phyloP scores from a whole-genome alignment of 1,284 basidiomycete genomes.

The Cryptococcus wingfieldii region DNA sequence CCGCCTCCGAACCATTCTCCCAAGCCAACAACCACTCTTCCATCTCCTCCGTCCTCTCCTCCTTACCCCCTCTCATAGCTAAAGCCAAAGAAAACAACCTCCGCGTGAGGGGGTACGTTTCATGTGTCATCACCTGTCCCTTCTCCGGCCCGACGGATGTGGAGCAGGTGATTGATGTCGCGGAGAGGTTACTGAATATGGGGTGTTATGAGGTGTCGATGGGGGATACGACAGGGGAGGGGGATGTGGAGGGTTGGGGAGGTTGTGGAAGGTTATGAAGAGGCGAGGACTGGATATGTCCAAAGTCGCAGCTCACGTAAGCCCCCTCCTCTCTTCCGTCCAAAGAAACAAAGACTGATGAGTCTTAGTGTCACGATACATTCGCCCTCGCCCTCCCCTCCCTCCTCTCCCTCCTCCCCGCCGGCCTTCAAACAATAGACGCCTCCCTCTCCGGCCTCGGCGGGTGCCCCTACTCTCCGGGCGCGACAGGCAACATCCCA shows the following conservation, averaged over 20 bases:
- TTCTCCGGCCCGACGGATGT: slow-evolving; percentile 71
- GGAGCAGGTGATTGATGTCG: slow-evolving; percentile 63
- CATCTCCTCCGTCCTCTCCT: slow-evolving; percentile 65
- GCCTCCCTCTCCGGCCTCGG: slow-evolving; percentile 79
- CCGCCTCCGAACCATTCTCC: slow-evolving; percentile 81
- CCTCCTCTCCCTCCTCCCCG: slow-evolving; percentile 49
- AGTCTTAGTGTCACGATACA: slow-evolving; percentile 77
- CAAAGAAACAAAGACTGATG: background rate
- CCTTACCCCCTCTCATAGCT: slow-evolving; percentile 61
- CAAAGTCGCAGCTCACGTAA: slow-evolving; percentile 55
- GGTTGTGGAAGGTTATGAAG: slow-evolving; percentile 67
- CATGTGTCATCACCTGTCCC: slow-evolving; percentile 73
- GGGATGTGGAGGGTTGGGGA: slow-evolving; percentile 65
- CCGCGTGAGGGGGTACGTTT: slow-evolving; percentile 81
- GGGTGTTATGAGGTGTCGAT: slow-evolving; percentile 91
- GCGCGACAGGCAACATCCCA: slow-evolving; percentile 87
- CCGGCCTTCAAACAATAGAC: slow-evolving; percentile 54
- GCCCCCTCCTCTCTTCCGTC: background rate
- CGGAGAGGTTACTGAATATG: slow-evolving; percentile 72
- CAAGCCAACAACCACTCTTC: slow-evolving; percentile 80
- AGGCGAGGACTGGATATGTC: slow-evolving; percentile 58
- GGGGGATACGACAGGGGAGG: slow-evolving; percentile 87
- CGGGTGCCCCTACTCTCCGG: slow-evolving; percentile 92
- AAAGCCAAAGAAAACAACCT: slow-evolving; percentile 62
- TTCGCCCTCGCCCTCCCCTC: slow-evolving; percentile 68